Evolutionary conservation across 2,329 filamentous ascomycete species (phyloP), one percentile per base, ranked within the genome.

Genomic region (Monosporascus sp.): DNA sequence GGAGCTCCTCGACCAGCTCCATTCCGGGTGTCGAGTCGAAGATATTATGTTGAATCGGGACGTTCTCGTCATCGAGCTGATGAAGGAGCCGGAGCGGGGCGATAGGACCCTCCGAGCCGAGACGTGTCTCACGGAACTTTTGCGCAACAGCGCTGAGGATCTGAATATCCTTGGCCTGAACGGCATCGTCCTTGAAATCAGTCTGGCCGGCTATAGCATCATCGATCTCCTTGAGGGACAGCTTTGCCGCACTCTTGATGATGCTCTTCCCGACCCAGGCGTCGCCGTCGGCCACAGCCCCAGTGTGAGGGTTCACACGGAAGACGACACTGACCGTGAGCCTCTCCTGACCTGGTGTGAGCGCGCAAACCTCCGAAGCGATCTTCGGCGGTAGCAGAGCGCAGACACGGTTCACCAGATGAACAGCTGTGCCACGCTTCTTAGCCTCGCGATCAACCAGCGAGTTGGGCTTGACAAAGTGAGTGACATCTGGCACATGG

Each of bases 11-110:
- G 45, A 97, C 90, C 57, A 97, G 83, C 73, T 97, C 93, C 58
- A 95, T 90, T 3, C 92, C 90, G 9, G 86, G 79, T 14, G 90
- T 90, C 31, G 90, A 93, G 69, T 97, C 87, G 66, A 97, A 99
- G 59, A 99, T 89, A 74, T 97, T 99, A 69, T 90, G 84, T 74
- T 96, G 91, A 41, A 97, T 92, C 2, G 93, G 94, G 50, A 97
- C 90, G 70, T 97, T 97, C 78, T 99, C 94, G 62, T 99, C 94
- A 62, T 99, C 94, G 41, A 97, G 81, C 73, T 96, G 92, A 72
- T 96, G 91, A 56, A 97, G 78, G 47, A 99, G 81, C 53, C 94
- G 88, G 50, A 99, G 82, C 41, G 93, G 86, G 36, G 92, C 88
- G 62, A 96, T 89, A 14, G 88, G 84, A 44, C 84, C 84, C 37